Base-by-base conservation (phyloP, 2,329 filamentous ascomycete species). In the Purpureocillium lavendulum region DNA sequence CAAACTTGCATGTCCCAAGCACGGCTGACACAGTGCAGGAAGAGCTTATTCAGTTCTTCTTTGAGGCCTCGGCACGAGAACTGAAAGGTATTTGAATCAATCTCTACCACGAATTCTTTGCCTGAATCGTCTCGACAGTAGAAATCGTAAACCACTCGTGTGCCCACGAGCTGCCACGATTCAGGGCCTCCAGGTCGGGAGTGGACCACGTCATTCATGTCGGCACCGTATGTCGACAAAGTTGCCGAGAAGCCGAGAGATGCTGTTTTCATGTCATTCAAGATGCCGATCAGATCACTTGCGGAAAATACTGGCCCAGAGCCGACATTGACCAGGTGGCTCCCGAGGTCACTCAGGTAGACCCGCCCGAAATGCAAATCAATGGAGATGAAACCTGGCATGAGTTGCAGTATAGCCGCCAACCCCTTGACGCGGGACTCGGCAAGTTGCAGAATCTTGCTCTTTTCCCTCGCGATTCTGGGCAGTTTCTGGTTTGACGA, bases 1-100 rank as follows among this genome's bases (percentile, higher is more conserved):
- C 40, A 43, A 12, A 59, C 37, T 13, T 56, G 51, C 21, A 61
- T 40, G 35, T 60, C 59, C 59, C 59, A 62, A 1, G 57, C 51
- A 9, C 51, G 47, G 5, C 41, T 43, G 6, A 52, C 40, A 26
- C 59, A 62, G 21, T 61, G 59, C 3, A 62, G 34, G 28, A 49
- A 51, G 3, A 55, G 35, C n/a, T 40, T 29, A 2, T 46, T 48
- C 2, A 56, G 12, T 12, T 56, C 51, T 11, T 48, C 35, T 6
- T 12, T 28, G 18, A 36, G 26, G 3, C 49, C 45, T 21, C 44
- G 44, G 29, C 50, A 58, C 12, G 35, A 35, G 38, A 52, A 47
- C 2, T 38, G 21, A 16, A 54, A 55, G 1, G 43, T 55, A 4
- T 49, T 32, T 7, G 54, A 51, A 16, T 60, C 49, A 2, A 62